Evolutionary conservation across 2,329 filamentous ascomycete genomes (phyloP).

Genomic region (Penicillium sp.): DNA sequence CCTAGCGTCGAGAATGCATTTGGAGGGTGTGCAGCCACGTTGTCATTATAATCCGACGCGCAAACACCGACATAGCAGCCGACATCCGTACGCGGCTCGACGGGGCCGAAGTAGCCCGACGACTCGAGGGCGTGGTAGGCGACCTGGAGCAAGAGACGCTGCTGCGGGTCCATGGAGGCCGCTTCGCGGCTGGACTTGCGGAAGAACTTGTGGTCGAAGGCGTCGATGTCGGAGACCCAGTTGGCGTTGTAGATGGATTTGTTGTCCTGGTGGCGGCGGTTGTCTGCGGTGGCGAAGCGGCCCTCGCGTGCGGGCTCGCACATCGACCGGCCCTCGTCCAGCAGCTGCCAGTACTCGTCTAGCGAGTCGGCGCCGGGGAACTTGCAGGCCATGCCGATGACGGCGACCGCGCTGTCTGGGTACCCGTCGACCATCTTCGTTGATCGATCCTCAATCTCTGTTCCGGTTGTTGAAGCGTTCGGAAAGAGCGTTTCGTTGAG

Average conservation of each 20-base stretch:
- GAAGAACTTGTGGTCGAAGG: slow-evolving; percentile 43
- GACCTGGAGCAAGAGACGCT: slow-evolving; percentile 3
- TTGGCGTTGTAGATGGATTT: neutral
- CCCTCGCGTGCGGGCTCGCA: neutral
- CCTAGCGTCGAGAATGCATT: slow-evolving; percentile 41
- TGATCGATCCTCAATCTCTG: neutral
- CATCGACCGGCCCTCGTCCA: slow-evolving; percentile 31
- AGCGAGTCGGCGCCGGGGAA: slow-evolving; percentile 41
- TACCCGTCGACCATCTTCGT: neutral
- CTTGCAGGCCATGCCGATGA: slow-evolving; percentile 45
- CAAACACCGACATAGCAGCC: slow-evolving; percentile 46
- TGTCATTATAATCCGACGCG: slow-evolving; percentile 46
- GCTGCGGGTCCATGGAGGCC: slow-evolving; percentile 11
- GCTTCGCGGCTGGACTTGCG: slow-evolving; percentile 5
- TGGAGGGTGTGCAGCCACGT: slow-evolving; percentile 40
- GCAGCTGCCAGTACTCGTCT: slow-evolving; percentile 40
- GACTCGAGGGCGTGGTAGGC: slow-evolving; percentile 13
- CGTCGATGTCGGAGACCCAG: slow-evolving; percentile 17
- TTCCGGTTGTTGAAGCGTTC: neutral
- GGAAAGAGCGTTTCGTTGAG: neutral
- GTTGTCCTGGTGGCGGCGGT: neutral
- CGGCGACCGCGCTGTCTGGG: slow-evolving; percentile 29
- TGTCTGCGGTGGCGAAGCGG: neutral
- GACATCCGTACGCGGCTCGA: slow-evolving; percentile 24
- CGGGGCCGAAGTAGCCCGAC: slow-evolving; percentile 5